Evolutionary conservation across 2,329 filamentous ascomycete genomes (phyloP).

Genomic region (Paraphoma sp.): DNA sequence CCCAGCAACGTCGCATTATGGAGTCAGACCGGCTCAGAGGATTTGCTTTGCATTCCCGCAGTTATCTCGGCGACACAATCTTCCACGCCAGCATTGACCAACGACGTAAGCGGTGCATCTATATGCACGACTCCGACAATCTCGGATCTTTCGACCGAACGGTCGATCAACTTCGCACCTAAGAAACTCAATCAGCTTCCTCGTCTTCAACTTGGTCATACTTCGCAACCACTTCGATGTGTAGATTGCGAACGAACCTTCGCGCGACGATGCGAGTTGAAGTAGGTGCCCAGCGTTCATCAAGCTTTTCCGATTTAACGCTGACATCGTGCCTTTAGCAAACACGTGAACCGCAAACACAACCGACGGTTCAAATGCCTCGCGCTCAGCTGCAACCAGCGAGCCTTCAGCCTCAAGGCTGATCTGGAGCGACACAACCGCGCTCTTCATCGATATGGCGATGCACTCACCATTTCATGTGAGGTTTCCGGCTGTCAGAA

Average conservation of each 20-base stretch:
- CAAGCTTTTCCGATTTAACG: background rate
- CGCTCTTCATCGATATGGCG: background rate
- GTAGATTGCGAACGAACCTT: background rate
- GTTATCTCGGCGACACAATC: background rate
- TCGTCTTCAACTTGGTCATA: background rate
- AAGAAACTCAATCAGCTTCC: background rate
- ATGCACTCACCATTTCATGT: background rate
- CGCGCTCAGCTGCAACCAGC: conserved; percentile 2
- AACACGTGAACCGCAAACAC: conserved; percentile 9
- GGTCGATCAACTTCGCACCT: background rate
- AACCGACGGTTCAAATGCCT: conserved; percentile 6
- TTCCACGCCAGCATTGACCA: background rate
- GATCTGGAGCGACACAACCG: conserved; percentile 4
- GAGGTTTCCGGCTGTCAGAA: background rate
- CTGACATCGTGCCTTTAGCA: background rate
- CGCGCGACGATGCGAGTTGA: background rate
- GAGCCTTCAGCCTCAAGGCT: conserved; percentile 3
- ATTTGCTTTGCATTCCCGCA: background rate
- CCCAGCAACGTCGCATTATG: too few species aligned
- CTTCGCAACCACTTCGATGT: background rate
- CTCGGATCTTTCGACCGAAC: background rate
- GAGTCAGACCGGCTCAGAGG: background rate
- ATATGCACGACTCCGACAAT: background rate
- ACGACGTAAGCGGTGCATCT: background rate
- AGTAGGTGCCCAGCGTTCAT: background rate